These are phyloP conservation scores for Tubosaeta sp. DNA, from an alignment of 768 basidiomycete genomes.

Conservation along the genomic window DNA sequence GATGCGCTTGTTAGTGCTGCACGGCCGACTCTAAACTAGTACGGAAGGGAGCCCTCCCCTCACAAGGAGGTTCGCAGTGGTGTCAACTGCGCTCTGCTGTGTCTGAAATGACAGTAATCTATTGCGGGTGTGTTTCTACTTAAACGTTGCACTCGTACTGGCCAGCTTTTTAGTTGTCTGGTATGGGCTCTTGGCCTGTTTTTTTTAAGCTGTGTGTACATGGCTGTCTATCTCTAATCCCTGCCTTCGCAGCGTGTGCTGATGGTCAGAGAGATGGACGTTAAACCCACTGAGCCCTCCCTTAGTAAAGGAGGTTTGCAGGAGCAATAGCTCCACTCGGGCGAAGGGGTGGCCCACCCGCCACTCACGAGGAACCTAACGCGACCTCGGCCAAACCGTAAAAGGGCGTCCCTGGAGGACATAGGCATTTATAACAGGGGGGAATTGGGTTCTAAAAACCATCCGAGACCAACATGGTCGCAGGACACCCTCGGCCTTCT, in stretches of 20 bases:
- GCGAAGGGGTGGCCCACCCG: neutral
- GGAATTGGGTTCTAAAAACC: neutral
- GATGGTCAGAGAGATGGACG: neutral
- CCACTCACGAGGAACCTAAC: neutral
- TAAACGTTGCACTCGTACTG: neutral
- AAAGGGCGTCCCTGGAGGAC: neutral
- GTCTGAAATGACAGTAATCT: neutral
- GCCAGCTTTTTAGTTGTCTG: too few relatives aligned
- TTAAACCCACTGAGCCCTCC: neutral
- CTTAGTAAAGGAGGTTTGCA: neutral
- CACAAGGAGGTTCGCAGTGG: neutral
- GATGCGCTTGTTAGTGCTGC: neutral
- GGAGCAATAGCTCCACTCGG: neutral
- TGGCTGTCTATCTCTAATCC: neutral
- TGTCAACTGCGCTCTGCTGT: neutral
- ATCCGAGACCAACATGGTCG: neutral
- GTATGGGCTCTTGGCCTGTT: neutral
- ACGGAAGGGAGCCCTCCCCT: neutral
- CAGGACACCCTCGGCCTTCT: neutral
- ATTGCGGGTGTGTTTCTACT: neutral
- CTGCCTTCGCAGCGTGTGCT: neutral
- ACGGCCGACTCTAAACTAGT: neutral
- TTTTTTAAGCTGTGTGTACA: neutral
- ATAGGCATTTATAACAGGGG: neutral
- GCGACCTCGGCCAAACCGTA: neutral